Conservation (phyloP, 2,329 filamentous ascomycete genomes). For the Penicillium capsulatum region DNA sequence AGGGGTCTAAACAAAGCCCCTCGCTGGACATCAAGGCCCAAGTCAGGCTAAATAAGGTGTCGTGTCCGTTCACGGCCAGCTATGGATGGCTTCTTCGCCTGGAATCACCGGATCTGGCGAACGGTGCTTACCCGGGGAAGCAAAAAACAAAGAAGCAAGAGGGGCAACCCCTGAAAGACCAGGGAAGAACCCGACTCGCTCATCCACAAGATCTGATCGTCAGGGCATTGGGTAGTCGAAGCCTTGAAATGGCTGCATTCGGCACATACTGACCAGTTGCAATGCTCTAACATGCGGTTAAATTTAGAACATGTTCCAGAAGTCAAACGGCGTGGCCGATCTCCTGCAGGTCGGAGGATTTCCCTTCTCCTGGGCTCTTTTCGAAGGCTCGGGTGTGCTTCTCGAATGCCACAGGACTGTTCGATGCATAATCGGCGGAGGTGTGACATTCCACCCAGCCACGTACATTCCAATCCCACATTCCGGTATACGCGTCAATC, state of each 20-base stretch:
- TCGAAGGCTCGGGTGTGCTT: slow-evolving; percentile 11
- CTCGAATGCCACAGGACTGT: slow-evolving; percentile 22
- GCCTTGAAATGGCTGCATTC: slow-evolving; percentile 3
- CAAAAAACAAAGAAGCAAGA: slow-evolving; percentile 3
- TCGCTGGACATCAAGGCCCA: no score
- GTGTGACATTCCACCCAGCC: slow-evolving; percentile 33
- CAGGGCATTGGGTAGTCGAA: no score
- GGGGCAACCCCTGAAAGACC: neutral
- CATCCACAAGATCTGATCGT: neutral
- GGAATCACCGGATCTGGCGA: slow-evolving; percentile 8
- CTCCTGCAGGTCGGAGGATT: slow-evolving; percentile 13
- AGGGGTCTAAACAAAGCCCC: no score
- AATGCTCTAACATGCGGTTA: slow-evolving; percentile 11
- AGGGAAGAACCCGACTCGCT: neutral
- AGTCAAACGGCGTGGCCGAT: slow-evolving; percentile 8
- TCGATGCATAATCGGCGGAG: slow-evolving; percentile 31
- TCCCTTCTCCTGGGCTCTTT: neutral
- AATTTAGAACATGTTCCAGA: slow-evolving; percentile 19
- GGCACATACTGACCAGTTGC: neutral
- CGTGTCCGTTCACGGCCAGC: no score
- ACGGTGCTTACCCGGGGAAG: neutral
- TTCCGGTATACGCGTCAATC: slow-evolving; percentile 20
- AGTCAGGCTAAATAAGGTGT: no score
- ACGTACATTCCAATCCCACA: slow-evolving; percentile 25
- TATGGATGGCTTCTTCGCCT: no score